Percentiles rank a stretch among this genome's conserved stretches.
phyloP scores from a whole-genome alignment of 2,329 filamentous ascomycete species.

The Aspergillus felis region DNA sequence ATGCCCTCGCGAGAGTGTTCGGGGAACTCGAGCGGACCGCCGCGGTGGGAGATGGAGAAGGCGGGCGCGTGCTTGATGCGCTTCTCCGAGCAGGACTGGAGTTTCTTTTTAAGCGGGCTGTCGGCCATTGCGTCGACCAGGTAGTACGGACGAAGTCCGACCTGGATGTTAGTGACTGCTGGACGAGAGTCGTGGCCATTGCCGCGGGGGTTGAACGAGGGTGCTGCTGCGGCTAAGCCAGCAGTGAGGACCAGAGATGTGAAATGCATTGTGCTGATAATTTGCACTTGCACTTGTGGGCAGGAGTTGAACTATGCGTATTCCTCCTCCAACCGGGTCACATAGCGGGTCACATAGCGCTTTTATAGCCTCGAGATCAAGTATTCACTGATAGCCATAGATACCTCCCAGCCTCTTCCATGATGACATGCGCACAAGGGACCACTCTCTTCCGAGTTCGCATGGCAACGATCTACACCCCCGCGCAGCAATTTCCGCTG shows the following conservation, averaged over 20 bases:
- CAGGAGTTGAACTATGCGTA: not conserved
- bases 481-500: too few relatives aligned
- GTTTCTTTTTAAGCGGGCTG: conserved; percentile 13
- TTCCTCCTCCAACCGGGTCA: too few relatives aligned
- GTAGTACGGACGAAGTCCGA: conserved; percentile 17
- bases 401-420: too few relatives aligned
- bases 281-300: not conserved
- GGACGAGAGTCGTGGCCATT: not conserved
- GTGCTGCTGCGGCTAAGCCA: conserved; percentile 10
- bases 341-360: too few relatives aligned
- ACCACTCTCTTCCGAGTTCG: too few relatives aligned
- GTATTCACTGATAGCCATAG: too few relatives aligned
- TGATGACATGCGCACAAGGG: too few relatives aligned
- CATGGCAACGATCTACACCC: too few relatives aligned
- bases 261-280: conserved; percentile 8
- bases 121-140: conserved; percentile 17
- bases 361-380: too few relatives aligned
- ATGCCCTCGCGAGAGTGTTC: conserved; percentile 16
- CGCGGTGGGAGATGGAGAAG: conserved; percentile 18
- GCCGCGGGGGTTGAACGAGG: conserved; percentile 5
- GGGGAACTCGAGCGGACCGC: conserved; percentile 15
- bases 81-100: conserved; percentile 14
- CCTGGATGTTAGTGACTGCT: conserved; percentile 16
- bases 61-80: conserved; percentile 10
- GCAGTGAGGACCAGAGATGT: conserved; percentile 8